These are phyloP conservation scores for Aphanomyces astaci DNA, from an alignment of 352 stramenopile species.

Conservation along the genomic window DNA sequence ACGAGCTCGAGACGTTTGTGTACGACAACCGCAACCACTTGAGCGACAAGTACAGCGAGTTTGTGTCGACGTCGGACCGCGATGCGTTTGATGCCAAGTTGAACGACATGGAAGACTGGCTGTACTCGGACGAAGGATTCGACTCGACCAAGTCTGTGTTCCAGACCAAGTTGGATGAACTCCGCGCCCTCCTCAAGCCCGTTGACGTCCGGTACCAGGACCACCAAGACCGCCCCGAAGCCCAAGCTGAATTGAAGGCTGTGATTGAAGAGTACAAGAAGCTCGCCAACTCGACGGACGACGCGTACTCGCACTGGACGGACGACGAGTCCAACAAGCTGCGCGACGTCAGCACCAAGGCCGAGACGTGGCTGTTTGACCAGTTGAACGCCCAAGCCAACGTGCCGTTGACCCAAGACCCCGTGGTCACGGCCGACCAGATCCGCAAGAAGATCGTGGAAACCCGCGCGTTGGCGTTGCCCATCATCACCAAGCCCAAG, in stretches of 20 bases:
- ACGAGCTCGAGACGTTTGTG: slow-evolving; percentile 99
- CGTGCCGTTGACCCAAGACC: slow-evolving; percentile 76
- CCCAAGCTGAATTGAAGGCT: slow-evolving; percentile 85
- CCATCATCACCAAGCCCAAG: slow-evolving; percentile 97
- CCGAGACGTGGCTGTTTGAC: slow-evolving; percentile 94
- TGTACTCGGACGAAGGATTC: slow-evolving; percentile 99
- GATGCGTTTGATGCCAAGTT: slow-evolving; percentile 81
- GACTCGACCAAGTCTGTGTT: slow-evolving; percentile 97
- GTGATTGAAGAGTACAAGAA: slow-evolving; percentile 93
- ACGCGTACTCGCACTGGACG: slow-evolving; percentile 93
- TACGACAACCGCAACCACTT: slow-evolving; percentile 99
- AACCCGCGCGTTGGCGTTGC: slow-evolving; percentile 83
- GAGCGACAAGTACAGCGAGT: slow-evolving; percentile 68
- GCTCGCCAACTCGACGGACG: slow-evolving; percentile 90
- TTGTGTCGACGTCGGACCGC: slow-evolving; percentile 88
- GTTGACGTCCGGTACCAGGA: slow-evolving; percentile 92
- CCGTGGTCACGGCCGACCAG: slow-evolving; percentile 84
- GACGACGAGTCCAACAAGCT: slow-evolving; percentile 93
- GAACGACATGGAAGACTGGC: slow-evolving; percentile 93
- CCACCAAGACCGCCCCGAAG: slow-evolving; percentile 77
- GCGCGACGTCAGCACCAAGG: slow-evolving; percentile 80
- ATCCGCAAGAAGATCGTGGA: slow-evolving; percentile 88
- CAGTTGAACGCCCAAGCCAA: slow-evolving; percentile 91
- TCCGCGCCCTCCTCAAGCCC: slow-evolving; percentile 89
- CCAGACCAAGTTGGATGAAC: slow-evolving; percentile 89